These are phyloP conservation scores for Fusarium tupiense DNA, from an alignment of 2,329 filamentous ascomycete species.

Conservation along the genomic window DNA sequence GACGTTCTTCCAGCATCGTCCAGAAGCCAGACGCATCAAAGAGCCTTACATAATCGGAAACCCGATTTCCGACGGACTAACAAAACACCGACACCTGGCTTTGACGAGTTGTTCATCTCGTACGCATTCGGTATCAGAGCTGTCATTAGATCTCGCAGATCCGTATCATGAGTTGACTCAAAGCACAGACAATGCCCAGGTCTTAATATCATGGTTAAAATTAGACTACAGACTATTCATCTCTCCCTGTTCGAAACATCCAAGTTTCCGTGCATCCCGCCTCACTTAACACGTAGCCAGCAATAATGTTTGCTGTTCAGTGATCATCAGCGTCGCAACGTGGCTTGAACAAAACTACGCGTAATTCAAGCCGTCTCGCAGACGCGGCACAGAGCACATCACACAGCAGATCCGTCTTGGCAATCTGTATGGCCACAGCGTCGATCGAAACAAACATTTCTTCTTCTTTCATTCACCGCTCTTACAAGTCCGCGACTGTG, in stretches of 20 bases:
- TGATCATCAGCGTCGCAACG: background rate
- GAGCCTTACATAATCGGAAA: slow-evolving; percentile 14
- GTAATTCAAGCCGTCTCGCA: background rate
- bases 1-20: slow-evolving; percentile 41
- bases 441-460: background rate
- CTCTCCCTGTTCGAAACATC: background rate
- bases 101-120: background rate
- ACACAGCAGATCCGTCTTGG: background rate
- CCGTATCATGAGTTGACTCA: background rate
- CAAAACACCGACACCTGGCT: background rate
- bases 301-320: background rate
- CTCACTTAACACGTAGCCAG: background rate
- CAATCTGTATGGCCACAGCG: background rate
- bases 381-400: background rate
- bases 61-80: slow-evolving; percentile 3
- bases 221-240: slow-evolving; percentile 17
- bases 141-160: background rate
- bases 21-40: slow-evolving; percentile 10
- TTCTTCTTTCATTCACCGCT: slow-evolving; percentile 7
- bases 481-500: background rate
- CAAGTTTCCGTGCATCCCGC: background rate
- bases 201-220: slow-evolving; percentile 28
- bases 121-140: background rate
- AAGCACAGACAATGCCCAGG: slow-evolving; percentile 1
- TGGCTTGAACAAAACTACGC: background rate